These are phyloP conservation scores for Emergomyces africanus DNA, from an alignment of 2,329 filamentous ascomycete species.

Conservation along the genomic window DNA sequence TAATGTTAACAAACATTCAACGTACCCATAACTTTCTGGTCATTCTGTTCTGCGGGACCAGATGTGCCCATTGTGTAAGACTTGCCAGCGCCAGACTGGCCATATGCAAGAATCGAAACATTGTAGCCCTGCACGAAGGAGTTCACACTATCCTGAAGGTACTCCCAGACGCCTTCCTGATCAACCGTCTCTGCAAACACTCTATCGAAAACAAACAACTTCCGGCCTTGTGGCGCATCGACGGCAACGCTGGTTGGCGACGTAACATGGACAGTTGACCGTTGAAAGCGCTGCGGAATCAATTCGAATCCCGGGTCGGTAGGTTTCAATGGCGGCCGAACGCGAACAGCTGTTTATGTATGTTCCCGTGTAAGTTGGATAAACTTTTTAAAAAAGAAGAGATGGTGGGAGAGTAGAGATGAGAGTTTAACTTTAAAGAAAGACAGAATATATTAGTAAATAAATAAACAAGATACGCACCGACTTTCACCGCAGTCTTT, in stretches of 20 bases:
- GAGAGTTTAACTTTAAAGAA: neutral
- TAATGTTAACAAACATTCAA: conserved; percentile 6
- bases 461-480: conserved; percentile 46
- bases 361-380: neutral
- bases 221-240: conserved; percentile 82
- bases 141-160: conserved; percentile 75
- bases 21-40: conserved; percentile 66
- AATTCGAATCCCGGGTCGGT: conserved; percentile 87
- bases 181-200: conserved; percentile 74
- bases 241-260: conserved; percentile 75
- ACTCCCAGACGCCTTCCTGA: conserved; percentile 90
- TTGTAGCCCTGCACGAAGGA: conserved; percentile 96
- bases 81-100: conserved; percentile 94
- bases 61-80: conserved; percentile 99
- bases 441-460: neutral
- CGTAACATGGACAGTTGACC: conserved; percentile 80
- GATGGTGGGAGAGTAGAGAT: too few species aligned
- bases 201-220: conserved; percentile 92
- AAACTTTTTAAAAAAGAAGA: neutral
- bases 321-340: conserved; percentile 72
- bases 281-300: conserved; percentile 89
- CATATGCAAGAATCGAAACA: conserved; percentile 92
- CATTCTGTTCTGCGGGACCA: conserved; percentile 62
- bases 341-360: conserved; percentile 59
- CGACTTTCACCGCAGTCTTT: conserved; percentile 90